Evolutionary conservation across 345 rosid species (phyloP), one percentile per base, ranked within the genome.

Genomic region (Salix suchowensis): DNA sequence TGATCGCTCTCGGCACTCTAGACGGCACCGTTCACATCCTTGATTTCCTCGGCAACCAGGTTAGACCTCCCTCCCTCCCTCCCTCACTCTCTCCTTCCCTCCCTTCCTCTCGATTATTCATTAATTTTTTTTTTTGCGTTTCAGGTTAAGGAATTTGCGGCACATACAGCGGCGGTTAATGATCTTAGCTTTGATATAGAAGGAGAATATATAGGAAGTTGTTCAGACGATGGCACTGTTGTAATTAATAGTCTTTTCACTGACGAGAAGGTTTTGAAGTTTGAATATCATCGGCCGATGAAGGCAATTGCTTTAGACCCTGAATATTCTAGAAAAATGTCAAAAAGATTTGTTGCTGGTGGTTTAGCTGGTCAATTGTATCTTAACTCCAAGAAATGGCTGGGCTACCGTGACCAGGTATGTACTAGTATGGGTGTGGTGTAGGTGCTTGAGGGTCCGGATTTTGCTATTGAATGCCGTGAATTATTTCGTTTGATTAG

Each of bases 11-110:
- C 62, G 99, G 99, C 37, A 92, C 98, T 3, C 93, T 88, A 62
- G 97, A 80, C 55, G 99, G 99, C 19, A 82, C 90, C 24, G 92
- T 96, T 8, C 97, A 91, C 82, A 94, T 96, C 79, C 98, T 96
- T 74, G 99, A 94, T 88, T 96, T 96, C 74, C 86, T 94, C 26
- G 99, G 99, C 16, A 94, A 96, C 82, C 98, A 94, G 97, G 99
- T 85, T 8, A 69, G 81, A 62, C 55, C 54, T 24, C 2, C 46
- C 34, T 24, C 6, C 36, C 24, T 11, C 23, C 12, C 69, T 18
- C 21, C 16, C 28, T 40, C 4, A 1, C 0, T 65, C 67, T 34
- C 24, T 36, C 37, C 37, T 5, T 40, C 32, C 16, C 67, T 15
- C 18, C 23, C 44, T 74, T 2, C 2, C 0, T 65, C 67, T 48